phyloP scores from a whole-genome alignment of 306 rosid genomes.

The Lupinus albus region DNA sequence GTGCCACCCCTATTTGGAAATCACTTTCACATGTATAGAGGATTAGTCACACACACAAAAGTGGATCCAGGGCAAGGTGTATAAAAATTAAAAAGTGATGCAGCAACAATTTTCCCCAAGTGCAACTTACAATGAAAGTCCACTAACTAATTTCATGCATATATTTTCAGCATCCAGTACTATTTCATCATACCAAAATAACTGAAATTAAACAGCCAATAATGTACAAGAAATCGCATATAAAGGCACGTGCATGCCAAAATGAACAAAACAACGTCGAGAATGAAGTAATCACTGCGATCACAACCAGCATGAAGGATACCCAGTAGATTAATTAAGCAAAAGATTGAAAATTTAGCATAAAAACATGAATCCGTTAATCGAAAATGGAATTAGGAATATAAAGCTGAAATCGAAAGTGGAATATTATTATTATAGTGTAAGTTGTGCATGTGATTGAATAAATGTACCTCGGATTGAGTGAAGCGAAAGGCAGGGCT shows the following conservation, averaged over 20 bases:
- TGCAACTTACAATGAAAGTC: not conserved
- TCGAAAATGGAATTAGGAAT: not conserved
- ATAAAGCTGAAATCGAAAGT: not conserved
- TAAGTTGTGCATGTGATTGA: not conserved
- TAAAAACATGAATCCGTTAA: slow-evolving; percentile 2
- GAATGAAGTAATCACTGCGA: slow-evolving; percentile 1
- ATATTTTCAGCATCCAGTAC: slow-evolving; percentile 3
- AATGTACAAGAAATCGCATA: slow-evolving; percentile 11
- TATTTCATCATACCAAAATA: slow-evolving; percentile 10
- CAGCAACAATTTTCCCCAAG: not conserved
- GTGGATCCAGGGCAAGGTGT: not conserved
- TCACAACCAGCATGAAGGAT: not conserved
- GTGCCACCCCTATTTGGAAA: not conserved
- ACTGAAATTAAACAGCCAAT: not conserved
- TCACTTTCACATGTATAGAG: slow-evolving; percentile 1
- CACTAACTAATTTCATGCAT: slow-evolving; percentile 5
- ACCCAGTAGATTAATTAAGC: not conserved
- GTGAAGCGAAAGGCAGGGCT: slow-evolving; percentile 97
- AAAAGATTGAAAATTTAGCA: slow-evolving; percentile 6
- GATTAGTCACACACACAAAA: not conserved
- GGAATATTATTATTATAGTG: not conserved
- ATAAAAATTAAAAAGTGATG: not conserved
- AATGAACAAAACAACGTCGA: not conserved
- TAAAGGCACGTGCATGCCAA: not conserved
- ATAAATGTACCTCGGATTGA: slow-evolving; percentile 61